A percentile compares a stretch with the other conserved stretches of the same genome.
Conservation (phyloP, 257 asterid genomes). For the Nicotiana knightiana region DNA sequence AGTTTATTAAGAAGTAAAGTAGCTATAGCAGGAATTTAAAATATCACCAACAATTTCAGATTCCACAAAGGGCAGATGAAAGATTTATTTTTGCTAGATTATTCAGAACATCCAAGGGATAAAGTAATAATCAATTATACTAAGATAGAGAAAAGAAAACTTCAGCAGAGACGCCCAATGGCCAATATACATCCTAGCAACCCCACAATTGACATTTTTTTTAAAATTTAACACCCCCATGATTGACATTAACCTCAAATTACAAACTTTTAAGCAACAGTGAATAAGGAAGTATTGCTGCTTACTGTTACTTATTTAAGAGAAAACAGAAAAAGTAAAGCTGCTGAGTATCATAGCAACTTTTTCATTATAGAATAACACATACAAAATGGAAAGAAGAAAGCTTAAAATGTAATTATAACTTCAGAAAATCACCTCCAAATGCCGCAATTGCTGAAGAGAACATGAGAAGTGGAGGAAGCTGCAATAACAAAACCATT, state of each 20-base stretch:
- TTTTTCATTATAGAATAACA: neutral
- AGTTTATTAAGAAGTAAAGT: too few relatives aligned
- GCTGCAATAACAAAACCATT: slow-evolving; percentile 26
- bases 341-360: neutral
- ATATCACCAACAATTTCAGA: neutral
- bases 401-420: neutral
- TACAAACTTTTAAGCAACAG: neutral
- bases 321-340: neutral
- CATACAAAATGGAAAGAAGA: neutral
- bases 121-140: neutral
- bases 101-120: neutral
- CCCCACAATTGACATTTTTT: neutral
- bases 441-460: slow-evolving; percentile 82
- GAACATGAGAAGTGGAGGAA: slow-evolving; percentile 63
- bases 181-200: neutral
- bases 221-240: neutral
- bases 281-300: neutral
- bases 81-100: neutral
- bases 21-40: neutral
- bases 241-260: neutral
- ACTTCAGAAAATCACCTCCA: slow-evolving; percentile 57
- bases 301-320: neutral
- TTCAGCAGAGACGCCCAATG: neutral
- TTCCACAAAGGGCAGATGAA: neutral
- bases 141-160: neutral